Evolutionary conservation across 2,329 filamentous ascomycete genomes (phyloP).

Genomic region (Stagonosporopsis vannaccii): DNA sequence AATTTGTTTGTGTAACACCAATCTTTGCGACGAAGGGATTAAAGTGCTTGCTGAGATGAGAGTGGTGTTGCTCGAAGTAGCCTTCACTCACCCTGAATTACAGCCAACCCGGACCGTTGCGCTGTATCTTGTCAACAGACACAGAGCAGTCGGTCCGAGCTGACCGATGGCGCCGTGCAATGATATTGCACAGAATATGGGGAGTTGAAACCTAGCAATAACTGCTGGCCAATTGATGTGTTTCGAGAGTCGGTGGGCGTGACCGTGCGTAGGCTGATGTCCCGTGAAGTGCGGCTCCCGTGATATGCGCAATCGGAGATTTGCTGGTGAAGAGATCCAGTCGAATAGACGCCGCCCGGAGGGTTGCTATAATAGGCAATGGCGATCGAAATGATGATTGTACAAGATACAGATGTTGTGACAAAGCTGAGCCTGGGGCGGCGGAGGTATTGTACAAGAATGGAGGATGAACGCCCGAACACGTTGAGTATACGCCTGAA

Average conservation of each 20-base stretch:
- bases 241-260: slow-evolving; percentile 26
- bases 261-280: slow-evolving; percentile 35
- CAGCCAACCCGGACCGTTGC: slow-evolving; percentile 41
- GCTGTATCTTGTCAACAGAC: slow-evolving; percentile 41
- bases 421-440: slow-evolving; percentile 6
- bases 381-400: slow-evolving; percentile 30
- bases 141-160: slow-evolving; percentile 45
- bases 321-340: slow-evolving; percentile 20
- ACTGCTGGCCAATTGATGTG: slow-evolving; percentile 44
- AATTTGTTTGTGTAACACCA: too few relatives aligned
- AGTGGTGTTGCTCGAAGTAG: not conserved
- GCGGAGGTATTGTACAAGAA: slow-evolving; percentile 36
- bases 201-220: slow-evolving; percentile 31
- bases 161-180: slow-evolving; percentile 37
- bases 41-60: not conserved
- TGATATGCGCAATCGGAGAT: slow-evolving; percentile 36
- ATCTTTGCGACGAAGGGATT: not conserved
- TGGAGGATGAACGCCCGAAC: slow-evolving; percentile 25
- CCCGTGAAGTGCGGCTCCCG: slow-evolving; percentile 45
- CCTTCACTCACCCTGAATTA: slow-evolving; percentile 23
- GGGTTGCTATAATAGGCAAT: slow-evolving; percentile 42
- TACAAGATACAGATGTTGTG: slow-evolving; percentile 25
- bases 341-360: slow-evolving; percentile 35
- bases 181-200: slow-evolving; percentile 38
- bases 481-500: slow-evolving; percentile 28